Conservation (phyloP, 176 grass and related monocot species). For the Oryza australiensis region DNA sequence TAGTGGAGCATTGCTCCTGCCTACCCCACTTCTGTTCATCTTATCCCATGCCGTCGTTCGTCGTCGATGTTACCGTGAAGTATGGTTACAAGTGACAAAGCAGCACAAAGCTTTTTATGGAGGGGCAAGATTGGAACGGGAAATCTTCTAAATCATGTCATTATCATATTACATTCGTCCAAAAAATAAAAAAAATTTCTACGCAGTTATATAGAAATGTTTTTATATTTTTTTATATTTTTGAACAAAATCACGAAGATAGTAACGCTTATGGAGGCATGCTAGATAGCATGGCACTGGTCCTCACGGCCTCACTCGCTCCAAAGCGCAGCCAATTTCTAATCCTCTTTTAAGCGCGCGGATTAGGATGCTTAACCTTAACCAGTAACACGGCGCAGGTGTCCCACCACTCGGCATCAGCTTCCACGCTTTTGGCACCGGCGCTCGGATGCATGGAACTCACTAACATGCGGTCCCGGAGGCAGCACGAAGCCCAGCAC, state of each 20-base stretch:
- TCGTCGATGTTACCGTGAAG: too few species aligned
- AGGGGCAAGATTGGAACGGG: not conserved
- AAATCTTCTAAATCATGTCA: not conserved
- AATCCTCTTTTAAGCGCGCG: not conserved
- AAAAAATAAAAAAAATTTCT: too few species aligned
- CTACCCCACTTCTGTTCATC: too few species aligned
- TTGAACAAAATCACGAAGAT: too few species aligned
- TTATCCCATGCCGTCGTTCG: too few species aligned
- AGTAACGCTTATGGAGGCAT: too few species aligned
- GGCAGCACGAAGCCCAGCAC: too few species aligned
- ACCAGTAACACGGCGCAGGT: not conserved
- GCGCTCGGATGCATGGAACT: not conserved
- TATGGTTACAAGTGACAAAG: too few species aligned
- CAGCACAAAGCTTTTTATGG: not conserved
- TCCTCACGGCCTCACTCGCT: not conserved
- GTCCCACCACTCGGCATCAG: not conserved
- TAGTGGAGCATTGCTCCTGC: not conserved
- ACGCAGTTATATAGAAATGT: too few species aligned
- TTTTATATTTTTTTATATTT: too few species aligned
- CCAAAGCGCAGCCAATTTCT: not conserved
- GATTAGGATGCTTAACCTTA: conserved; percentile 25
- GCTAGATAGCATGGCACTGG: not conserved
- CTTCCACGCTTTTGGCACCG: conserved; percentile 7
- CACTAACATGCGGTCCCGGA: conserved; percentile 23
- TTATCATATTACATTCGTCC: too few species aligned